Evolutionary conservation across 2,329 filamentous ascomycete species (phyloP), one percentile per base, ranked within the genome.

Genomic region (Cercospora brassicicola): DNA sequence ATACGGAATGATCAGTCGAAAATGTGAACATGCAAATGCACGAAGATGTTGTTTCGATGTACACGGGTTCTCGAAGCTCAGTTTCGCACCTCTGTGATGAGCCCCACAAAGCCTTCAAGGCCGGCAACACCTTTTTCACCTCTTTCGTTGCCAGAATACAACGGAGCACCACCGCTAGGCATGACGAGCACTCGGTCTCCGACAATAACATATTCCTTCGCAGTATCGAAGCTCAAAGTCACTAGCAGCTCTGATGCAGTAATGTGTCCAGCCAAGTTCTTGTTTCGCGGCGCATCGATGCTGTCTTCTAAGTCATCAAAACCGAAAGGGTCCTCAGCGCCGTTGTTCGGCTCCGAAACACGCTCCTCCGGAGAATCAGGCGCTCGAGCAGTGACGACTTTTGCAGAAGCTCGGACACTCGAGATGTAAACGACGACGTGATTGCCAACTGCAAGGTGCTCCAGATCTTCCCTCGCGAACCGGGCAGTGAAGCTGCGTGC

Each of bases 381-480:
- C 23, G 72, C 73, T 10, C 76, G 67, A n/a, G 78, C 76, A 4
- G 78, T 79, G 8, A 91, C 78, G 1, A 98, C 87, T 68, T 90
- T 89, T 0, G 93, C 94, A 0, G 91, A 88, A 1, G 93, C 91
- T 8, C 94, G 87, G 13, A 98, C 89, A 76, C 93, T 97, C 18
- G 92, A 93, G 48, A 94, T 88, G 76, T 97, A 98, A 0, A 94
- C 87, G 31, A 96, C 93, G 4, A 94, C 89, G 36, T 90, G 83
- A 48, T 86, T 89, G 1, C 91, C 91, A 0, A 88, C 81, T 0
- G 86, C 84, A 6, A 97, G 82, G 1, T 86, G 82, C 26, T 85
- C 86, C 0, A 90, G 86, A 59, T 90, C 87, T 0, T 84, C 79
- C 4, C 90, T 86, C 0, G 86, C 82, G 75, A 97, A 96, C 0